Conservation (phyloP, 2,329 filamentous ascomycete species). For the Penicillium sp. region DNA sequence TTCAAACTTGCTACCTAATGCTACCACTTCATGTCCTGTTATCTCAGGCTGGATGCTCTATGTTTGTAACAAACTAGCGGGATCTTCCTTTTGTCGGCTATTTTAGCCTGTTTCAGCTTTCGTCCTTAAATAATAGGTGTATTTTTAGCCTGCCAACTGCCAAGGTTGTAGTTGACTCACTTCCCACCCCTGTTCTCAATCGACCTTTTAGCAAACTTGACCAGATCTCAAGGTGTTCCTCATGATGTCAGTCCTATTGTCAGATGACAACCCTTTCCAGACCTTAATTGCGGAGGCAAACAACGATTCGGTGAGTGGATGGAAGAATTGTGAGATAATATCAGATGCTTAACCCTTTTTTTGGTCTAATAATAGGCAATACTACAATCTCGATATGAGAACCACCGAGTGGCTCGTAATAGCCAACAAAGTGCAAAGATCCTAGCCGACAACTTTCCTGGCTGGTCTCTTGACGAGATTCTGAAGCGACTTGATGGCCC, state of each 20-base stretch:
- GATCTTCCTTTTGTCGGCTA: not conserved
- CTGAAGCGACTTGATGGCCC: constrained; percentile 67
- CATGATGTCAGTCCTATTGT: constrained; percentile 8
- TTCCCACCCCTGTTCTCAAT: not conserved
- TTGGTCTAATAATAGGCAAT: constrained; percentile 33
- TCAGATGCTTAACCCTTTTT: not conserved
- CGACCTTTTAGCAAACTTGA: not conserved
- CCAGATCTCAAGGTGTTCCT: not conserved
- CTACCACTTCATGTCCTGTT: not conserved
- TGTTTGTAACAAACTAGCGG: not conserved
- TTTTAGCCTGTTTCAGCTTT: not conserved
- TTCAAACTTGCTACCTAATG: not conserved
- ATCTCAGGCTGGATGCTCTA: not conserved
- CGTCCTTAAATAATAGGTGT: not conserved
- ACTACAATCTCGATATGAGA: constrained; percentile 68
- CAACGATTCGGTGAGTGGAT: constrained; percentile 13
- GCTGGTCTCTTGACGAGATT: constrained; percentile 71
- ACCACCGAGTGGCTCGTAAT: constrained; percentile 72
- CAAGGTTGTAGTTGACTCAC: not conserved
- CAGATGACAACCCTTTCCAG: constrained; percentile 22
- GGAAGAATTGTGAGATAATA: not conserved
- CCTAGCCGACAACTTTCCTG: constrained; percentile 61
- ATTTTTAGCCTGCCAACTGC: not conserved
- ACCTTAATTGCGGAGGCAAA: constrained; percentile 16
- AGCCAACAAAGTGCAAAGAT: constrained; percentile 72